Conservation (phyloP, 345 rosid species). For the Heritiera fomes region DNA sequence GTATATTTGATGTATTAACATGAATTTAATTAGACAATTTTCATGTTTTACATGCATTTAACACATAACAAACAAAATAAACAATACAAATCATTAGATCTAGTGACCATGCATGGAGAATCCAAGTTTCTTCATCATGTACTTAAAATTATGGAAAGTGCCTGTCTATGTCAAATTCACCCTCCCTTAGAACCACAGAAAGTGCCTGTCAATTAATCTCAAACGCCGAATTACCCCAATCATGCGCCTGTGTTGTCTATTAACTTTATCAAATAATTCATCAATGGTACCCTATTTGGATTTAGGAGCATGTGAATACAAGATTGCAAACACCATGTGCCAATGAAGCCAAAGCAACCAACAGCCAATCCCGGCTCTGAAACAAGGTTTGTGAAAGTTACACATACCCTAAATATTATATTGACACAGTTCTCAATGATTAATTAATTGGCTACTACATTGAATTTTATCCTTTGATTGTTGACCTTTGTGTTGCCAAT, state of each 20-base stretch:
- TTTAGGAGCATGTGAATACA: not conserved
- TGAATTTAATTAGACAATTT: no score
- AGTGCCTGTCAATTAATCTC: not conserved
- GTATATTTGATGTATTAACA: no score
- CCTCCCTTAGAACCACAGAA: not conserved
- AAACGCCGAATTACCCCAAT: not conserved
- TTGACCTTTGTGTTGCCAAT: slow-evolving; percentile 7
- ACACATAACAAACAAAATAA: no score
- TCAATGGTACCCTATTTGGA: not conserved
- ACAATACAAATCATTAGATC: no score
- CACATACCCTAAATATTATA: not conserved
- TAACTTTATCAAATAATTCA: not conserved
- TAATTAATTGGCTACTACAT: not conserved
- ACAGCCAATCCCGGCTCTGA: not conserved
- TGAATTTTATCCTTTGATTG: not conserved
- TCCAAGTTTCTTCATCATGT: not conserved
- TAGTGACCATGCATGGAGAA: no score
- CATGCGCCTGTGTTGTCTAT: not conserved
- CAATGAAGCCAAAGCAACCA: not conserved
- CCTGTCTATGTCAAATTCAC: not conserved
- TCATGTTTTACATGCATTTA: no score
- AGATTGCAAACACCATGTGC: slow-evolving; percentile 15
- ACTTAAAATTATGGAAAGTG: not conserved
- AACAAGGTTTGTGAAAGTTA: not conserved
- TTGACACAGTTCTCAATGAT: not conserved